Conservation (phyloP, 495 filamentous ascomycete genomes). For the Penicillium lividum region DNA sequence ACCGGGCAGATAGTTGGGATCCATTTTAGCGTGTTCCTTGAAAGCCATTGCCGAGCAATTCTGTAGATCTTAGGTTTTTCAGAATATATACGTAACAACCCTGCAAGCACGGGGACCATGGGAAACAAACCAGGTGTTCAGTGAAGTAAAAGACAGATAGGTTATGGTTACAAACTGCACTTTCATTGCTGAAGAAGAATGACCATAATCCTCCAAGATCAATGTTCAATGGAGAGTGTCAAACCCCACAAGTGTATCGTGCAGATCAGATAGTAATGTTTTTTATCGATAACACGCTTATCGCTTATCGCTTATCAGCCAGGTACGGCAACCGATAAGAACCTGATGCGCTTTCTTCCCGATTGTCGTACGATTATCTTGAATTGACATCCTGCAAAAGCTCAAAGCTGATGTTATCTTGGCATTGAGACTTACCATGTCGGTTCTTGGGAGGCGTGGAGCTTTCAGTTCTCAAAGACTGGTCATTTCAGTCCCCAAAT, state of each 20-base stretch:
- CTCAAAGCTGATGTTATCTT: neutral
- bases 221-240: neutral
- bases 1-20: constrained; percentile 41
- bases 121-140: neutral
- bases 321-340: constrained; percentile 24
- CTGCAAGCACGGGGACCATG: neutral
- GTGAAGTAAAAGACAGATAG: neutral
- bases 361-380: constrained; percentile 31
- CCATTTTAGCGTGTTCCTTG: constrained; percentile 24
- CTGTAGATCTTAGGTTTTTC: neutral
- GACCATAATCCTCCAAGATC: neutral
- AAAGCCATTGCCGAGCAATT: neutral
- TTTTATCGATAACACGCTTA: constrained; percentile 32
- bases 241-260: neutral
- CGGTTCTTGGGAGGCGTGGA: constrained; percentile 30
- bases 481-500: constrained; percentile 8
- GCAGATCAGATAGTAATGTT: constrained; percentile 6
- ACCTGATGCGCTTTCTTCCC: constrained; percentile 25
- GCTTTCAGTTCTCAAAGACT: constrained; percentile 24
- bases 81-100: neutral
- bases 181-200: neutral
- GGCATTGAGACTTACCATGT: constrained; percentile 30
- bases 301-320: constrained; percentile 27
- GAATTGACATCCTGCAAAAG: neutral
- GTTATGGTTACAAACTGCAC: neutral